A percentile compares a stretch with the other conserved stretches of the same genome.
These are phyloP conservation scores for Saturnispora quitensis DNA, from an alignment of 805 yeast species.

Conservation along the genomic window DNA sequence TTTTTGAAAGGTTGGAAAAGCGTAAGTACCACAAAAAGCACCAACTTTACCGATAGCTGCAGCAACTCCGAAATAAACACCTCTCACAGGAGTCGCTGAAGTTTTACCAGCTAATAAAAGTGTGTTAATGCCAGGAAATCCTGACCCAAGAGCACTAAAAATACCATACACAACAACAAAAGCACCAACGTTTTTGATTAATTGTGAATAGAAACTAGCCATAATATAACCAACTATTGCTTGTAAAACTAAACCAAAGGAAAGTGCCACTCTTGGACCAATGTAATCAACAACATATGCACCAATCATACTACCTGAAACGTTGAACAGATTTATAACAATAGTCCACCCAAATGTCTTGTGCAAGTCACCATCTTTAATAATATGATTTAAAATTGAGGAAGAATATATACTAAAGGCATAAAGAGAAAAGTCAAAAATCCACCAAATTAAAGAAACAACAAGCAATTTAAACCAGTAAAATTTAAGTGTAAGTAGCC, in stretches of 20 bases:
- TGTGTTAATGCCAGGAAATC: constrained; percentile 79
- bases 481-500: constrained; percentile 58
- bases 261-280: constrained; percentile 79
- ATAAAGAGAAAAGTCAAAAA: constrained; percentile 81
- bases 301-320: constrained; percentile 86
- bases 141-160: constrained; percentile 78
- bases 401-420: constrained; percentile 83
- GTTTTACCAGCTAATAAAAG: constrained; percentile 85
- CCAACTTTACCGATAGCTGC: constrained; percentile 91
- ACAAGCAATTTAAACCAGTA: constrained; percentile 74
- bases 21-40: constrained; percentile 84
- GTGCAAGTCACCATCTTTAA: constrained; percentile 54
- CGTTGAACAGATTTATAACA: constrained; percentile 75
- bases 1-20: constrained; percentile 71
- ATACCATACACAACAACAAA: constrained; percentile 85
- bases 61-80: constrained; percentile 82
- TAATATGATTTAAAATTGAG: constrained; percentile 49
- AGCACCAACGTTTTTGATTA: constrained; percentile 58
- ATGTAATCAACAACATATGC: constrained; percentile 77
- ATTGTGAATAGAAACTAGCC: constrained; percentile 57
- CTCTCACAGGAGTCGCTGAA: constrained; percentile 79
- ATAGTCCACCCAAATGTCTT: constrained; percentile 88
- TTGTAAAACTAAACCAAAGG: constrained; percentile 60
- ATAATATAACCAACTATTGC: constrained; percentile 73
- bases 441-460: constrained; percentile 78